Percentiles rank a stretch among this genome's conserved stretches.
These are phyloP conservation scores for Discostella stelligera DNA, from an alignment of 352 stramenopile genomes.

Conservation along the genomic window DNA sequence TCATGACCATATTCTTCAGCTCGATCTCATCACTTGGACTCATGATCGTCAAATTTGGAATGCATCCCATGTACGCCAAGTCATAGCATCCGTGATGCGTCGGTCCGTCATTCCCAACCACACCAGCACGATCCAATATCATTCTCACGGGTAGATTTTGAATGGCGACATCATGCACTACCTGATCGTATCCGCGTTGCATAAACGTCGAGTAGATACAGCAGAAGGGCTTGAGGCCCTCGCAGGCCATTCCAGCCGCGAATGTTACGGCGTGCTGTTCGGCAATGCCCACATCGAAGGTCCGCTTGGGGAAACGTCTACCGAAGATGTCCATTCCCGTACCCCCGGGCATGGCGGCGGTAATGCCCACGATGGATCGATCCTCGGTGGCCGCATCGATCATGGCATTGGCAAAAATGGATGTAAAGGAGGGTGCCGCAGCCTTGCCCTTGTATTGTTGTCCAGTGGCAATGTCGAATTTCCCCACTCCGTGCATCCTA, in stretches of 20 bases:
- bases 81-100: conserved; percentile 88
- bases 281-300: conserved; percentile 88
- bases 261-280: conserved; percentile 90
- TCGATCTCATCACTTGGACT: conserved; percentile 86
- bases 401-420: conserved; percentile 86
- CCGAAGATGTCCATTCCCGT: conserved; percentile 90
- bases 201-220: conserved; percentile 90
- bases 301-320: conserved; percentile 85
- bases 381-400: conserved; percentile 86
- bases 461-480: conserved; percentile 86
- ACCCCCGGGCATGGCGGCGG: conserved; percentile 86
- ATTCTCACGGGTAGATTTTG: conserved; percentile 87
- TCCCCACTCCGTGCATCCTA: conserved; percentile 87
- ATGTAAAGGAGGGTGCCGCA: conserved; percentile 79
- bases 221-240: conserved; percentile 87
- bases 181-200: conserved; percentile 88
- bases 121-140: conserved; percentile 85
- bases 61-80: conserved; percentile 85
- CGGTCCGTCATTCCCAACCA: conserved; percentile 88
- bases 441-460: conserved; percentile 81
- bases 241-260: conserved; percentile 85
- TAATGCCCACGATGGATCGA: conserved; percentile 85
- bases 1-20: conserved; percentile 87
- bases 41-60: conserved; percentile 88
- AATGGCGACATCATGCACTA: conserved; percentile 88